These are phyloP conservation scores for Sordariomycetes sp. DNA, from an alignment of 2,329 filamentous ascomycete species.

Conservation along the genomic window DNA sequence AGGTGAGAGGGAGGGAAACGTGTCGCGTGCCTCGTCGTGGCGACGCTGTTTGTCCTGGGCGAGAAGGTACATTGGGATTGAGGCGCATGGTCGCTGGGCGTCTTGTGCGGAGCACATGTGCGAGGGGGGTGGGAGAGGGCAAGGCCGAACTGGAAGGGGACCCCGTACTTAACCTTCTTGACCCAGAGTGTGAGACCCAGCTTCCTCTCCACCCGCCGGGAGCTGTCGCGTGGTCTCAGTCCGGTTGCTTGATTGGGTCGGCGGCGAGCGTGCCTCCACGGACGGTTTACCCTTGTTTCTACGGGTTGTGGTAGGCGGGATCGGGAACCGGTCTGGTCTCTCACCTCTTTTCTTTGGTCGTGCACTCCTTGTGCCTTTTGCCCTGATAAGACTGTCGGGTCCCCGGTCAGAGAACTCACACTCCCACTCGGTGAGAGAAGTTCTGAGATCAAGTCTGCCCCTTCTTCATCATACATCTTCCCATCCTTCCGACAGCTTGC, in stretches of 20 bases:
- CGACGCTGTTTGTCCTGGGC: neutral
- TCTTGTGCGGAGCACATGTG: neutral
- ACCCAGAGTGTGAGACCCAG: neutral
- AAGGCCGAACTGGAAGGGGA: neutral
- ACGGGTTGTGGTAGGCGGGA: neutral
- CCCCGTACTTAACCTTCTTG: neutral
- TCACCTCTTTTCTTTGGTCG: neutral
- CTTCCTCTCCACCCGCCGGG: neutral
- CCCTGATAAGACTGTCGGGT: neutral
- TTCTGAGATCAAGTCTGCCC: neutral
- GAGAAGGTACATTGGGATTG: neutral
- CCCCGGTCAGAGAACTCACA: neutral
- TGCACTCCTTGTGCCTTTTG: neutral
- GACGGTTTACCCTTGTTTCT: neutral
- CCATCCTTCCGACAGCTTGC: neutral
- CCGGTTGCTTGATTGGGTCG: constrained; percentile 3
- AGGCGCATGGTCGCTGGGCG: neutral
- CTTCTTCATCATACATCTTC: neutral
- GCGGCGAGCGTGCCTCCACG: neutral
- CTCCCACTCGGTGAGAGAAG: neutral
- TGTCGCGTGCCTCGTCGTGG: neutral
- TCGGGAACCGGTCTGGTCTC: neutral
- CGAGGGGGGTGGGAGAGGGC: neutral
- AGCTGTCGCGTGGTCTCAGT: constrained; percentile 1
- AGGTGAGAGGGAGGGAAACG: neutral